A percentile compares a stretch with the other conserved stretches of the same genome.
Evolutionary conservation across 1,284 basidiomycete genomes (phyloP).

Genomic region (Naganishia liquefaciens): DNA sequence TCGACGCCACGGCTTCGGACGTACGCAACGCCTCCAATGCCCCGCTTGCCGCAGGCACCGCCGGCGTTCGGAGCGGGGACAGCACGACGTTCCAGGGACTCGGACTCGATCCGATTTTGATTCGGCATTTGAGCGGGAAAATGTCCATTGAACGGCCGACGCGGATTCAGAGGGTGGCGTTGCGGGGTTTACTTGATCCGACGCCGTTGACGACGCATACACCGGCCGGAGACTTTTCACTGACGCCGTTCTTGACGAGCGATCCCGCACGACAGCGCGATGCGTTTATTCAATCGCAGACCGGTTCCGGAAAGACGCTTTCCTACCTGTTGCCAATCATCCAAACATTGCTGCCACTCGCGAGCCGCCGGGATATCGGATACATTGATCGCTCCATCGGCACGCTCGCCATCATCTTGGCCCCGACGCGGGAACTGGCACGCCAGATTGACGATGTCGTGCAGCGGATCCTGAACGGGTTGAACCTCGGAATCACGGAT

Average conservation of each 20-base stretch:
- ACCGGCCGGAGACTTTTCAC: conserved; percentile 39
- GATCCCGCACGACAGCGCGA: conserved; percentile 60
- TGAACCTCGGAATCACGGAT: conserved; percentile 24
- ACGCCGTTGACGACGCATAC: conserved; percentile 41
- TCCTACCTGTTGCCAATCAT: conserved; percentile 94
- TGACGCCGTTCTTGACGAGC: conserved; percentile 31
- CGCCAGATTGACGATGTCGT: conserved; percentile 97
- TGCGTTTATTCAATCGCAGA: conserved; percentile 94
- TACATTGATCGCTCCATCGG: conserved; percentile 85
- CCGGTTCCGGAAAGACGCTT: conserved; percentile 96
- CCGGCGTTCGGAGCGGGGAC: conserved; percentile 65
- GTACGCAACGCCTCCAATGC: conserved; percentile 46
- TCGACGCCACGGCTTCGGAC: conserved; percentile 33
- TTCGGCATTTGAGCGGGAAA: conserved; percentile 75
- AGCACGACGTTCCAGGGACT: conserved; percentile 72
- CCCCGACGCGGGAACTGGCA: conserved; percentile 93
- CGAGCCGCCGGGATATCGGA: conserved; percentile 57
- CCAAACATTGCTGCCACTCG: conserved; percentile 86
- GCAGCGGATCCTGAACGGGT: conserved; percentile 58
- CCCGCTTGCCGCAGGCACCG: conserved; percentile 36
- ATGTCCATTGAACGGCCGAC: conserved; percentile 85
- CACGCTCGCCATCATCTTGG: conserved; percentile 88
- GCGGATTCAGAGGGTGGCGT: conserved; percentile 79
- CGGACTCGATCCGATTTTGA: conserved; percentile 77
- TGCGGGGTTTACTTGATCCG: conserved; percentile 68